Base-by-base conservation (phyloP, 2,329 filamentous ascomycete species). In the Aspergillus amoenus region DNA sequence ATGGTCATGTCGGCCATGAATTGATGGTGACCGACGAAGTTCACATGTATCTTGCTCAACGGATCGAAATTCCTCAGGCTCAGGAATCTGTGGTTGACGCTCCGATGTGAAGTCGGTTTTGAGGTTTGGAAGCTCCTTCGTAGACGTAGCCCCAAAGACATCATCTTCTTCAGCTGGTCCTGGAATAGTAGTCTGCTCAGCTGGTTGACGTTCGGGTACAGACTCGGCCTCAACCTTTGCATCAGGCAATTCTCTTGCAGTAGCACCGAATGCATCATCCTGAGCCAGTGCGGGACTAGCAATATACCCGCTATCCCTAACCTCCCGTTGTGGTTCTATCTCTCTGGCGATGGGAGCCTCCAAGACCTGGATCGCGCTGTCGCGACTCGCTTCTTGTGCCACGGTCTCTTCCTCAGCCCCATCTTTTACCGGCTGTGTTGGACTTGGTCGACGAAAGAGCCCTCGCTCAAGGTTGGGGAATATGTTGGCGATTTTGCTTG, bases 291-390 rank as follows among this genome's bases (percentile, higher is more conserved):
- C 52, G 18, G 53, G 41, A 27, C 63, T 69, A 49, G 72, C 68
- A 50, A 77, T 70, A 56, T 79, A 78, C 8, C 75, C 75, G 64
- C 76, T 80, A 58, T 81, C 76, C 60, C 76, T 70, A 48, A 65
- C 52, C 55, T 69, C 66, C 40, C 61, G 61, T 43, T 70, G 41
- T 40, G 44, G 8, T 18, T 43, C 32, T 44, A 40, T 15, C 22
- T 41, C 34, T 46, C 22, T 61, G 30, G 74, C 58, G 37, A 74
- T 65, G 41, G 76, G 74, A 50, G 79, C 77, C 64, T 80, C 79
- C 59, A 71, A 72, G 57, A 78, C 69, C 60, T 77, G 73, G 59
- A 78, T 71, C 61, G 72, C 78, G 61, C 75, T 78, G 57, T 81
- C 78, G 59, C 78, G 75, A 68, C 76, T 71, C 51, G 66, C 62